Evolutionary conservation across 257 asterid species (phyloP).

Genomic region (Avicennia marina): DNA sequence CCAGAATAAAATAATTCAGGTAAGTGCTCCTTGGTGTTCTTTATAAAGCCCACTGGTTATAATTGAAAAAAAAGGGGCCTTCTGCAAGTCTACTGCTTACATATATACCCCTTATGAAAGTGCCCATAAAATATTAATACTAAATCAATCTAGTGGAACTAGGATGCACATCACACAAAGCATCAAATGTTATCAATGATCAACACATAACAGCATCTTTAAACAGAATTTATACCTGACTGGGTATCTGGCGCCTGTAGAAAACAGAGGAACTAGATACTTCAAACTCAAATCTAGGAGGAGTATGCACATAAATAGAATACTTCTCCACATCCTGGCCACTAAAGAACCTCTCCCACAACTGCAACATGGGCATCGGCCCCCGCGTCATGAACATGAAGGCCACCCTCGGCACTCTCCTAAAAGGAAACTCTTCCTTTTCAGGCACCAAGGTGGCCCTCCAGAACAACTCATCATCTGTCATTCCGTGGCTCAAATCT

Average conservation of each 20-base stretch:
- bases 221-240: conserved; percentile 56
- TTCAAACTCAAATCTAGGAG: conserved; percentile 54
- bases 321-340: conserved; percentile 54
- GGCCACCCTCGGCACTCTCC: conserved; percentile 73
- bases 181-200: conserved; percentile 11
- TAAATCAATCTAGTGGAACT: too few relatives aligned
- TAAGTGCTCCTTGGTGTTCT: too few relatives aligned
- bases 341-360: conserved; percentile 88
- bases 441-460: conserved; percentile 83
- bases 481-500: conserved; percentile 55
- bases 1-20: too few relatives aligned
- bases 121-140: too few relatives aligned
- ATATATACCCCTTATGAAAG: too few relatives aligned
- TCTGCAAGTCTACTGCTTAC: too few relatives aligned
- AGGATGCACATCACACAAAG: too few relatives aligned
- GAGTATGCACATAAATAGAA: conserved; percentile 70
- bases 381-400: conserved; percentile 87
- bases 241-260: conserved; percentile 66
- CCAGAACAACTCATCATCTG: conserved; percentile 82
- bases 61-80: too few relatives aligned
- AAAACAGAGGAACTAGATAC: conserved; percentile 63
- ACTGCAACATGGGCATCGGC: conserved; percentile 64
- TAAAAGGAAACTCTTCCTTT: conserved; percentile 67
- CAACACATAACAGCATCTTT: too few relatives aligned
- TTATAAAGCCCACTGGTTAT: too few relatives aligned